These are phyloP conservation scores for Gypsophila paniculata DNA, from an alignment of 179 eudicot species.

Conservation along the genomic window DNA sequence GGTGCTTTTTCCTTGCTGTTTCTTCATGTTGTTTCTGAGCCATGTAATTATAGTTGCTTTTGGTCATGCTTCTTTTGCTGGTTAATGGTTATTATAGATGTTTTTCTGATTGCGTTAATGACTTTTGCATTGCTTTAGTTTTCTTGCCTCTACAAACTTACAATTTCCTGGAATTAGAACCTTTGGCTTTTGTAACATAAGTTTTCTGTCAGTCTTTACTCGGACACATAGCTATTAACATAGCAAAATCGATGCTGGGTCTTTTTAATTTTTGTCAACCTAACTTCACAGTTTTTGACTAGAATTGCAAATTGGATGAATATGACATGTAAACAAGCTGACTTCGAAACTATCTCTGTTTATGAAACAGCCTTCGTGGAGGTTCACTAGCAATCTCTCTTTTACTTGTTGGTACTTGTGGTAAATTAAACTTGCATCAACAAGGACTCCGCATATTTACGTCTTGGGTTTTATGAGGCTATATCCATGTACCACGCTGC, in stretches of 20 bases:
- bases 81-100: not conserved
- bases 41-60: not conserved
- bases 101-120: not conserved
- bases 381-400: not conserved
- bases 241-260: not conserved
- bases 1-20: not conserved
- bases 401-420: conserved; percentile 13
- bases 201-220: not conserved
- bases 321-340: too few species aligned
- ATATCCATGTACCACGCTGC: not conserved
- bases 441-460: not conserved
- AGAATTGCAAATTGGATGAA: not conserved
- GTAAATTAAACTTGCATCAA: not conserved
- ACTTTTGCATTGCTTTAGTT: not conserved
- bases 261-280: not conserved
- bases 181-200: not conserved
- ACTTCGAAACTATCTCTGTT: not conserved
- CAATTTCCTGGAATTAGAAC: not conserved
- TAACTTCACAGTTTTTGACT: not conserved
- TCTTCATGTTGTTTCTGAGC: not conserved
- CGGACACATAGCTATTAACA: not conserved
- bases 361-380: not conserved
- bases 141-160: not conserved
- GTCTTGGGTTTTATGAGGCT: not conserved
- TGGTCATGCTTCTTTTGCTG: not conserved